phyloP scores from a whole-genome alignment of 768 basidiomycete genomes.

The Suillus lakei region DNA sequence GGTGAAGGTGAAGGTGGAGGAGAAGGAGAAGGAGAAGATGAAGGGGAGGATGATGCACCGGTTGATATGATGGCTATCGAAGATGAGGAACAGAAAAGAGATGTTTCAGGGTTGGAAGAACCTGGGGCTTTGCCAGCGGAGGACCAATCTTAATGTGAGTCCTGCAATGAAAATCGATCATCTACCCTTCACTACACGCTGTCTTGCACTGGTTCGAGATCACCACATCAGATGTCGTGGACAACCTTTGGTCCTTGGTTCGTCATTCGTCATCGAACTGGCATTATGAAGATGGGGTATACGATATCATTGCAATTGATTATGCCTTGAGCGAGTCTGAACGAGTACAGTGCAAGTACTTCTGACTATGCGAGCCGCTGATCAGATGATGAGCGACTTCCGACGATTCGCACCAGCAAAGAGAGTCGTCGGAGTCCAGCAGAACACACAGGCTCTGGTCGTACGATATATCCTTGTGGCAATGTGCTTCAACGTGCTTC shows the following conservation, averaged over 20 bases:
- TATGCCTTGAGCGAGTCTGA: not conserved
- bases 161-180: not conserved
- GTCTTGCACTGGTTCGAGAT: not conserved
- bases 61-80: conserved; percentile 51
- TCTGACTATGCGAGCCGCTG: not conserved
- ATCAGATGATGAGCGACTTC: not conserved
- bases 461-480: not conserved
- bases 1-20: too few species aligned
- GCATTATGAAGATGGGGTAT: not conserved
- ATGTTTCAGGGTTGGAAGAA: conserved; percentile 28
- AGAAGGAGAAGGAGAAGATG: conserved; percentile 35
- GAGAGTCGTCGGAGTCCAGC: not conserved
- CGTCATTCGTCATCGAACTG: not conserved
- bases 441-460: not conserved
- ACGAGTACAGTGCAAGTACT: not conserved
- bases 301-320: not conserved
- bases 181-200: not conserved
- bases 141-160: not conserved
- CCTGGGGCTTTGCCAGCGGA: not conserved
- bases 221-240: not conserved
- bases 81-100: conserved; percentile 45
- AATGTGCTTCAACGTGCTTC: not conserved
- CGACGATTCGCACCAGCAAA: not conserved
- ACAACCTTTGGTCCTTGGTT: not conserved
- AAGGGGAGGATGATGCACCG: conserved; percentile 43